A percentile compares a stretch with the other conserved stretches of the same genome.
Conservation (phyloP, 768 basidiomycete genomes). For the Austroboletus eburneus region DNA sequence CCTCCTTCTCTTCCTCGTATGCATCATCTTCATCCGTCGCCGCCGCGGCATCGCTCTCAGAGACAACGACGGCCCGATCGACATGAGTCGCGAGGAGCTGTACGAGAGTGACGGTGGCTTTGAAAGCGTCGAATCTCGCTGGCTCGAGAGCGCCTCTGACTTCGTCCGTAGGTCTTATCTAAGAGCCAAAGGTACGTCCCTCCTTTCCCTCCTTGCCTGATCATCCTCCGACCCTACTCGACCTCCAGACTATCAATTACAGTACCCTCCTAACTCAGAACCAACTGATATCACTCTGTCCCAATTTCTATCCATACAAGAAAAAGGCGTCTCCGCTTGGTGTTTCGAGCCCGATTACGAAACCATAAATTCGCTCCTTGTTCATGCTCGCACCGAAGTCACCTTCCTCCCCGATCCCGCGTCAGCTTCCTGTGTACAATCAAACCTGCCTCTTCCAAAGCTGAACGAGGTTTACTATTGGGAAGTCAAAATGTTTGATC, state of each 20-base stretch:
- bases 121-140: constrained; percentile 86
- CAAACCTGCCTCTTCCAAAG: constrained; percentile 94
- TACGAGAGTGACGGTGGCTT: constrained; percentile 91
- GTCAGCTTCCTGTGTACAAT: constrained; percentile 92
- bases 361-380: constrained; percentile 85
- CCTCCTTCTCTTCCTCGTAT: constrained; percentile 85
- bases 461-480: constrained; percentile 99
- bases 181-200: constrained; percentile 75
- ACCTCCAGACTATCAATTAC: constrained; percentile 66
- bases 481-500: constrained; percentile 99
- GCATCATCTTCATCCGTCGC: constrained; percentile 77
- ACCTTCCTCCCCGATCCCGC: constrained; percentile 97
- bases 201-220: not conserved
- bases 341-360: constrained; percentile 99
- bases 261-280: constrained; percentile 93
- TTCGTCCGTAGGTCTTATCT: constrained; percentile 63
- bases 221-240: not conserved
- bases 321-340: constrained; percentile 99
- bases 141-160: constrained; percentile 84
- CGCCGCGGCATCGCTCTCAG: constrained; percentile 73
- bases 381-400: constrained; percentile 94
- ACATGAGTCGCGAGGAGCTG: constrained; percentile 89
- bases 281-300: constrained; percentile 98
- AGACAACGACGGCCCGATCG: constrained; percentile 89
- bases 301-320: constrained; percentile 98